A percentile compares a stretch with the other conserved stretches of the same genome.
phyloP scores from a whole-genome alignment of 805 yeast species.

The Komagataella ulmi region DNA sequence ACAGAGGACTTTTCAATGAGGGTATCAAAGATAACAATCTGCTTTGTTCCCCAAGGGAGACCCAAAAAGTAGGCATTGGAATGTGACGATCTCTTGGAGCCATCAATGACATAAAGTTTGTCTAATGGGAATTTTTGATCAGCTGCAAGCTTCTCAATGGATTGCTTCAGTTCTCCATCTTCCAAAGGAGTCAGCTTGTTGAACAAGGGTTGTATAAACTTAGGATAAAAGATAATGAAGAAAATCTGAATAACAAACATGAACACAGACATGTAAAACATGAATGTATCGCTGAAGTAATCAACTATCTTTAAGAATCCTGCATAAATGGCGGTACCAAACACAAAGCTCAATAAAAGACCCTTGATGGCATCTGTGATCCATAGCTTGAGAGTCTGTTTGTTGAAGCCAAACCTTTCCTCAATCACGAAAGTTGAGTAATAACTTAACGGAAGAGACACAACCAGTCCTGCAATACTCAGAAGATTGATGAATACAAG shows the following conservation, averaged over 20 bases:
- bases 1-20: constrained; percentile 67
- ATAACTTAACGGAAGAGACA: constrained; percentile 56
- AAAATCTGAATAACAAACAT: constrained; percentile 59
- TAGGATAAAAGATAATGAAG: constrained; percentile 67
- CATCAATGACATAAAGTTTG: constrained; percentile 81
- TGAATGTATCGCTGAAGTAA: constrained; percentile 67
- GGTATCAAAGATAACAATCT: constrained; percentile 89
- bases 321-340: constrained; percentile 66
- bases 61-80: constrained; percentile 96
- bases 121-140: constrained; percentile 75
- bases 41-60: constrained; percentile 85
- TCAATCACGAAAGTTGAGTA: constrained; percentile 81
- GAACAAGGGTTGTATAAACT: constrained; percentile 83
- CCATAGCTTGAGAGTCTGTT: constrained; percentile 64
- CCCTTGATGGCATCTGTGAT: constrained; percentile 58
- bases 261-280: constrained; percentile 67
- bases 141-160: constrained; percentile 70
- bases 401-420: constrained; percentile 89
- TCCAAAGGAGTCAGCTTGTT: constrained; percentile 84
- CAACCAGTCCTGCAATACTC: constrained; percentile 33
- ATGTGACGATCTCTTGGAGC: constrained; percentile 93
- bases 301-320: constrained; percentile 73
- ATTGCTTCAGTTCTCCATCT: constrained; percentile 74
- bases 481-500: constrained; percentile 46
- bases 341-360: constrained; percentile 31